Evolutionary conservation across 148 eudicot species (phyloP), one percentile per base, ranked within the genome.

Genomic region (Beta vulgaris): DNA sequence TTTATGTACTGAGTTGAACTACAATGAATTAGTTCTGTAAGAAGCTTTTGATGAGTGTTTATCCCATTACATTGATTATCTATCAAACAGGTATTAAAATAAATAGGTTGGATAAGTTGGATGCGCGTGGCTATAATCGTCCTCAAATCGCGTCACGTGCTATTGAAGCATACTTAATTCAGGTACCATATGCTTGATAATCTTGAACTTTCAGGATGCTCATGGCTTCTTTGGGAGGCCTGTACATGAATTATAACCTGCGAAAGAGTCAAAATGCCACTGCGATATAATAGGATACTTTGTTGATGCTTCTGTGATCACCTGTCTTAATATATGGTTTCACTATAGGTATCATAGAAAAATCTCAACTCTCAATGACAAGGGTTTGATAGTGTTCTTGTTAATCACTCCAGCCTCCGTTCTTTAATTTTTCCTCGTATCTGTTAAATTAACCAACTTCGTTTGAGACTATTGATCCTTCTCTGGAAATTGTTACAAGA

Each of bases 121-220:
- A 96, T 80, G 86, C 87, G 42, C 87, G 69, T 49, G 93, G 97
- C 37, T 92, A 73, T 69, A 86, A 77, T 77, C 92, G 99, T 77
- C 83, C 99, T 72, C 88, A 76, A 53, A 86, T 96, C 65, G 88
- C 99, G 43, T 87, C 99, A 23, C 98, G 87, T 77, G 80, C 97
- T 81, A 92, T 89, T 77, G 99, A 96, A 84, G 92, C 91, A 73
- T 96, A 96, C 86, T 85, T 96, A 68, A 88, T 96, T 82, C 99
- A 96, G 97, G 99, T 92, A 77, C 21, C 54, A 57, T 46, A 9
- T 69, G 73, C 40, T 49, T 68, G 14, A 55, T 51, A 19, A 40
- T 11, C 53, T 34, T 49, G 34, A 75, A 46, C 7, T 18, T 60
- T 74, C 26, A 13, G 21, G 29, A 57, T 44, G 35, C 35, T 65